phyloP scores from a whole-genome alignment of 2,329 filamentous ascomycete genomes.

The Hypoxylon sp. region DNA sequence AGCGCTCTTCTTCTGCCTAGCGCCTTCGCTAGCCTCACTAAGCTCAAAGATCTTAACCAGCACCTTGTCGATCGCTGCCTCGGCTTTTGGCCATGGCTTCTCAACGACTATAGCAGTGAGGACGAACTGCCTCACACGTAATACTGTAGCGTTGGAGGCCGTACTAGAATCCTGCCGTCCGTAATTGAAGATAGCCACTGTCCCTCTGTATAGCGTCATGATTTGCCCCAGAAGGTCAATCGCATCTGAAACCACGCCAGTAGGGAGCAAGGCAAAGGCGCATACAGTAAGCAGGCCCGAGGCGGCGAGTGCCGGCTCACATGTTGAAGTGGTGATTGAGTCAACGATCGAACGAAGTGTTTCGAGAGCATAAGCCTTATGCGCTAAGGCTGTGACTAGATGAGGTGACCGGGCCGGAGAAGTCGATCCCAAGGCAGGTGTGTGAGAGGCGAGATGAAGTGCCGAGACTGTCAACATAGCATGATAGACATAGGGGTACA shows the following conservation, averaged over 20 bases:
- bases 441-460: constrained; percentile 26
- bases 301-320: constrained; percentile 20
- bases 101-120: constrained; percentile 12
- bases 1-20: constrained; percentile 11
- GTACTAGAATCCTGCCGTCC: constrained; percentile 7
- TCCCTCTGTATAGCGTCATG: constrained; percentile 26
- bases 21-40: constrained; percentile 7
- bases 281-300: constrained; percentile 30
- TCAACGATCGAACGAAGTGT: constrained; percentile 19
- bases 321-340: constrained; percentile 17
- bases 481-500: constrained; percentile 25
- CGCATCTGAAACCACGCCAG: constrained; percentile 17
- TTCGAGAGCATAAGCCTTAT: constrained; percentile 29
- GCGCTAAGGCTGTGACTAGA: constrained; percentile 18
- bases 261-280: constrained; percentile 26
- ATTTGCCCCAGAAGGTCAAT: constrained; percentile 28
- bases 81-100: constrained; percentile 21
- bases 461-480: constrained; percentile 24
- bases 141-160: constrained; percentile 10
- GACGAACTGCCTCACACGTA: constrained; percentile 10
- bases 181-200: constrained; percentile 23
- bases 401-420: constrained; percentile 18
- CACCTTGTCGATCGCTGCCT: constrained; percentile 19
- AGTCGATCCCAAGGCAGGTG: neutral
- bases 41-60: constrained; percentile 14